Percentiles rank a stretch among this genome's conserved stretches.
These are phyloP conservation scores for Cladosporium oxysporum DNA, from an alignment of 2,329 filamentous ascomycete species.

Conservation along the genomic window DNA sequence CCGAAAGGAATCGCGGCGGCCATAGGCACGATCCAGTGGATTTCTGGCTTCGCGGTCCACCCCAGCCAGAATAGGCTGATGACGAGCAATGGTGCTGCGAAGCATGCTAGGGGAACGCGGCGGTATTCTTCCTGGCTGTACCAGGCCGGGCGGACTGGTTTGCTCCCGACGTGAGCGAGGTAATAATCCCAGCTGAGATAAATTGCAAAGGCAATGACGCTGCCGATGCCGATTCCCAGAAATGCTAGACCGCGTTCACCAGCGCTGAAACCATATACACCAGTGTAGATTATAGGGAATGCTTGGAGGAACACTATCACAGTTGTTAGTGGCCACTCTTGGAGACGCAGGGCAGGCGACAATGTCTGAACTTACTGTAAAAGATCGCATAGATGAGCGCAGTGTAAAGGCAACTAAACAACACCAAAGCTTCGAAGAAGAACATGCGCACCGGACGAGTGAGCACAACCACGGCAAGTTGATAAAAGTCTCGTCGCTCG, in stretches of 20 bases:
- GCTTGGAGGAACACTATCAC: constrained; percentile 69
- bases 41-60: constrained; percentile 39
- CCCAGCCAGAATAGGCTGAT: constrained; percentile 46
- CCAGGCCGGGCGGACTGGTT: constrained; percentile 52
- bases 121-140: constrained; percentile 64
- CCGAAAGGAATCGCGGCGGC: constrained; percentile 47
- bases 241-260: constrained; percentile 68
- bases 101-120: constrained; percentile 69
- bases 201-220: constrained; percentile 53
- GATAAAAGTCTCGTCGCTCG: constrained; percentile 55
- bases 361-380: constrained; percentile 48
- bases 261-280: constrained; percentile 63
- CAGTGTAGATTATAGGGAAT: constrained; percentile 66
- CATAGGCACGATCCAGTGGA: constrained; percentile 49
- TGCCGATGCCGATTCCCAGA: constrained; percentile 67
- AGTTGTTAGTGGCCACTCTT: constrained; percentile 22
- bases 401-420: constrained; percentile 69
- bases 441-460: constrained; percentile 74
- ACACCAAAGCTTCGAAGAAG: constrained; percentile 69
- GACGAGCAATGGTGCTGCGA: constrained; percentile 59
- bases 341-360: not conserved
- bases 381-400: constrained; percentile 64
- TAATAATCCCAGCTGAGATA: constrained; percentile 67
- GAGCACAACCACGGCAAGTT: constrained; percentile 66
- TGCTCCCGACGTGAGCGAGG: constrained; percentile 54